A percentile compares a stretch with the other conserved stretches of the same genome.
phyloP scores from a whole-genome alignment of 2,329 filamentous ascomycete genomes.

The Penicillium rolfsii region DNA sequence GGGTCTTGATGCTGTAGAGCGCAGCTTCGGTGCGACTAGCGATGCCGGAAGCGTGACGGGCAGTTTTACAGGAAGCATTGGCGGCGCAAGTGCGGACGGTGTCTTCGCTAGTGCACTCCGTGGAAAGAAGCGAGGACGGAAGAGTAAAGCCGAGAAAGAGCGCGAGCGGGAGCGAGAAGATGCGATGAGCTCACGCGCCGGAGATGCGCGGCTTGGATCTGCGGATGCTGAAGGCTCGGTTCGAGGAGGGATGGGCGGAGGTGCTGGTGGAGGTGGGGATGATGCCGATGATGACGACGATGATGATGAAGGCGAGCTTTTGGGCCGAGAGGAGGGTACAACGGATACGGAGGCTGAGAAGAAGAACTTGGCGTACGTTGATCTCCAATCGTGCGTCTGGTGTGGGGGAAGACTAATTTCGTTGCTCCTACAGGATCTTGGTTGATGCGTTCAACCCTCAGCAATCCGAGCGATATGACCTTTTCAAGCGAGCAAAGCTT shows the following conservation, averaged over 20 bases:
- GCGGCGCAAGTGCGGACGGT: slow-evolving; percentile 42
- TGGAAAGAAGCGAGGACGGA: slow-evolving; percentile 42
- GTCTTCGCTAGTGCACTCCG: slow-evolving; percentile 35
- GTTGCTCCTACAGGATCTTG: slow-evolving; percentile 40
- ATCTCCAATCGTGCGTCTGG: neutral
- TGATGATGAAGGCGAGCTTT: slow-evolving; percentile 51
- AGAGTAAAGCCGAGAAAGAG: slow-evolving; percentile 45
- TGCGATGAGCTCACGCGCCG: slow-evolving; percentile 33
- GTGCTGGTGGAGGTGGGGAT: slow-evolving; percentile 49
- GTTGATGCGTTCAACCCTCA: slow-evolving; percentile 53
- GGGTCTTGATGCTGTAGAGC: slow-evolving; percentile 36
- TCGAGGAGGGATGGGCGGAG: slow-evolving; percentile 34
- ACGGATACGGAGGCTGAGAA: slow-evolving; percentile 57
- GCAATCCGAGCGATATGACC: slow-evolving; percentile 54
- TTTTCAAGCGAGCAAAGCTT: slow-evolving; percentile 55
- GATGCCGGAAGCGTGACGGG: slow-evolving; percentile 49
- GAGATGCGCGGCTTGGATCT: slow-evolving; percentile 36
- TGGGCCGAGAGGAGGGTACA: slow-evolving; percentile 49
- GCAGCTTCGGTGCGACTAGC: slow-evolving; percentile 38
- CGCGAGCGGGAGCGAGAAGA: slow-evolving; percentile 40
- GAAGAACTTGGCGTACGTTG: slow-evolving; percentile 53
- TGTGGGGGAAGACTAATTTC: slow-evolving; percentile 15
- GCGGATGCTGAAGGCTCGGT: slow-evolving; percentile 42
- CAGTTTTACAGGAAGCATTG: slow-evolving; percentile 48
- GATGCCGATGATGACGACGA: slow-evolving; percentile 56